Percentiles rank a stretch among this genome's conserved stretches.
Evolutionary conservation across 768 basidiomycete genomes (phyloP).

Genomic region (Termitomyces sp.): DNA sequence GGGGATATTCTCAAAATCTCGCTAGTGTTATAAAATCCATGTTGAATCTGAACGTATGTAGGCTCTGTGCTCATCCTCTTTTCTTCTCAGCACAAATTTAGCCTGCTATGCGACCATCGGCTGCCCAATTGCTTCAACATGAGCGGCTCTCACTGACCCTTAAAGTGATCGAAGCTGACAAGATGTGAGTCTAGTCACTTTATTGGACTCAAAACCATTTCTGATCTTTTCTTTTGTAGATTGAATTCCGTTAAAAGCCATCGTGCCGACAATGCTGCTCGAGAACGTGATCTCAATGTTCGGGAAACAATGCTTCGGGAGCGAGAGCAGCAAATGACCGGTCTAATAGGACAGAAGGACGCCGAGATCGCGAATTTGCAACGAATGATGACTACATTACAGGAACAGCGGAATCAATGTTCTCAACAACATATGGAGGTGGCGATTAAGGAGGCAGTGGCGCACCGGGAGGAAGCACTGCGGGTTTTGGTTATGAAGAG

Average conservation of each 20-base stretch:
- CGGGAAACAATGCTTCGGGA: slow-evolving; percentile 53
- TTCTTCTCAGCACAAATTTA: slow-evolving; percentile 19
- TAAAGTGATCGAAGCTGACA: slow-evolving; percentile 73
- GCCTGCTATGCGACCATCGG: slow-evolving; percentile 87
- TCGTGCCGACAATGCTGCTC: slow-evolving; percentile 45
- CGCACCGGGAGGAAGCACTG: slow-evolving; percentile 63
- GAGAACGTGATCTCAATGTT: slow-evolving; percentile 58
- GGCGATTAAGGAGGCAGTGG: slow-evolving; percentile 52
- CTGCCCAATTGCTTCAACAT: slow-evolving; percentile 73
- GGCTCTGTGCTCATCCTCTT: not conserved
- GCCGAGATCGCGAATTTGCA: slow-evolving; percentile 49
- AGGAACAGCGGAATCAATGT: slow-evolving; percentile 21
- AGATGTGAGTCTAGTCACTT: slow-evolving; percentile 43
- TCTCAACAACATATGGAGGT: slow-evolving; percentile 35
- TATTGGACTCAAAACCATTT: not conserved
- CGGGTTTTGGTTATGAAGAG: slow-evolving; percentile 58
- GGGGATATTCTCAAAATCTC: slow-evolving; percentile 72
- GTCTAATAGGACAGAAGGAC: slow-evolving; percentile 52
- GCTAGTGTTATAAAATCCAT: slow-evolving; percentile 78
- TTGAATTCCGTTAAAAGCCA: slow-evolving; percentile 60
- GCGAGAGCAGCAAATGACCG: slow-evolving; percentile 45
- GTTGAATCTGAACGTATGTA: slow-evolving; percentile 72
- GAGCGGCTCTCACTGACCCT: slow-evolving; percentile 68
- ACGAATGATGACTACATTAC: slow-evolving; percentile 36
- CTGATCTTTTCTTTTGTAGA: slow-evolving; percentile 29